A percentile compares a stretch with the other conserved stretches of the same genome.
phyloP scores from a whole-genome alignment of 2,329 filamentous ascomycete genomes.

The Rugonectria rugulosa region DNA sequence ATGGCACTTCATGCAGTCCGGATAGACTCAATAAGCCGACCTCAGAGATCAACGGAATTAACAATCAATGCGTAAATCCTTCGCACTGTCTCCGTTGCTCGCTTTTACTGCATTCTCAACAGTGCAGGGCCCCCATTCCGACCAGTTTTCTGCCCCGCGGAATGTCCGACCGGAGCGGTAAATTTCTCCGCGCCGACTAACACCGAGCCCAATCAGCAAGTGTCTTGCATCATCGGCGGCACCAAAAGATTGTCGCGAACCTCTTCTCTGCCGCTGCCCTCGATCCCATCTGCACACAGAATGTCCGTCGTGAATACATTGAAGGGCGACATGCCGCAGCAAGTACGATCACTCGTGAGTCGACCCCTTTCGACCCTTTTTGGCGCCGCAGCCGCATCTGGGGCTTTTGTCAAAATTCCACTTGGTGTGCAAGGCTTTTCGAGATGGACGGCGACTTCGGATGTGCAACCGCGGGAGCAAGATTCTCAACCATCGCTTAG shows the following conservation, averaged over 20 bases:
- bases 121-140: neutral
- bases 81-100: constrained; percentile 3
- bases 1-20: neutral
- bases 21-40: constrained; percentile 5
- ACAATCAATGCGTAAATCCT: neutral
- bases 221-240: constrained; percentile 40
- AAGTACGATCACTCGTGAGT: constrained; percentile 65
- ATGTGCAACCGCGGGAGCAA: neutral
- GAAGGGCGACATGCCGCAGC: constrained; percentile 64
- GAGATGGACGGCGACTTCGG: constrained; percentile 13
- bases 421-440: neutral
- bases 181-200: constrained; percentile 48
- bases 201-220: constrained; percentile 39
- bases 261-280: constrained; percentile 20
- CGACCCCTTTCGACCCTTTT: constrained; percentile 27
- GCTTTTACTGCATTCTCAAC: neutral
- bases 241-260: constrained; percentile 31
- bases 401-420: constrained; percentile 12
- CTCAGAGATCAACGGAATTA: neutral
- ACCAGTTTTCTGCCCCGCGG: neutral
- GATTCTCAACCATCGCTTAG: neutral
- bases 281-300: constrained; percentile 42
- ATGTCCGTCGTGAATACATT: constrained; percentile 50
- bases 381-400: constrained; percentile 1
- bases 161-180: constrained; percentile 38